Base-by-base conservation (phyloP, 208 protist species). In the Trypanosoma grayi region DNA sequence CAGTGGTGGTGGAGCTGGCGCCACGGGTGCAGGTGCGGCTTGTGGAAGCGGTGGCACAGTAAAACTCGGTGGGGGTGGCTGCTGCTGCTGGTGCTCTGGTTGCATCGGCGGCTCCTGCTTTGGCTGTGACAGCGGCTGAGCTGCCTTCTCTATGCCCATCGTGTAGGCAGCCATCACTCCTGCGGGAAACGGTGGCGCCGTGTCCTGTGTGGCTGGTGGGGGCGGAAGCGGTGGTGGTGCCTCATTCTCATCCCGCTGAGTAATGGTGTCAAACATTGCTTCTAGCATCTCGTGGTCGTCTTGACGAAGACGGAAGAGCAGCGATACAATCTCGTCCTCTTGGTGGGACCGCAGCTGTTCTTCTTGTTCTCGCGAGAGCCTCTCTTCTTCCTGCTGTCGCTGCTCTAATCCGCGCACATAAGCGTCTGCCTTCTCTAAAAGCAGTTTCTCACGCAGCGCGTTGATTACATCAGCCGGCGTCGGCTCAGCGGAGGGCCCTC, bases 211-310 rank as follows among this genome's bases (percentile, higher is more conserved):
- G 30, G 24, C 16, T 30, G 28, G 10, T 61, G 51, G 36, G 25
- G 22, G 41, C 40, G 69, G 37, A 30, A 46, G 45, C n/a, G 50
- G 47, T 1, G 37, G 36, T 50, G 40, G 37, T 43, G 44, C 39
- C 25, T 27, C 5, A 27, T 14, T 39, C 20, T 56, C 37, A 40
- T 22, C 36, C 6, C 13, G 30, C 22, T 59, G 30, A 14, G 30
- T 39, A 6, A 61, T 43, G 27, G 7, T 59, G 30, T 71, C 65
- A 59, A 59, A 71, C 27, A 71, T 14, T 11, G 65, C 65, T 24
- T 71, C 65, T 24, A 71, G 33, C 20, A 71, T 28, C 52, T 71
- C 65, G 4, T 45, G 65, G 37, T 71, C 57, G 1, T 71, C 56
- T 9, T 64, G 36, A 24, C 57, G 46, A 10, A 71, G 57, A 39